These are phyloP conservation scores for Aspergillus chevalieri DNA, from an alignment of 2,329 filamentous ascomycete genomes.

Conservation along the genomic window DNA sequence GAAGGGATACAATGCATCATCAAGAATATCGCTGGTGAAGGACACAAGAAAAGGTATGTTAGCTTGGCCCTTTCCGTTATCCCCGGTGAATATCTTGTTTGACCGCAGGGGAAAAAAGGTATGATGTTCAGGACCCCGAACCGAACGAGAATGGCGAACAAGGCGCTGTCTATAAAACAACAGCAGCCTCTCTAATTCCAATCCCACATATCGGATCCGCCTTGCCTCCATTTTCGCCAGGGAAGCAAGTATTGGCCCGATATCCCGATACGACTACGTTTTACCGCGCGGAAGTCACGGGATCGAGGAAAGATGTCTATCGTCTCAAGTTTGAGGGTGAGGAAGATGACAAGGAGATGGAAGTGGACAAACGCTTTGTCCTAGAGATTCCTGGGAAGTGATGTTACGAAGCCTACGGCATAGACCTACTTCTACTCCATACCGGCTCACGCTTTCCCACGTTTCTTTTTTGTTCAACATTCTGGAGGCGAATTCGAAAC, in stretches of 20 bases:
- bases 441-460: background rate
- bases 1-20: slow-evolving; percentile 69
- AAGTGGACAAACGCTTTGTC: slow-evolving; percentile 69
- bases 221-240: slow-evolving; percentile 56
- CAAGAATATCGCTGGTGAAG: slow-evolving; percentile 66
- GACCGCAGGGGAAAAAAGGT: slow-evolving; percentile 39
- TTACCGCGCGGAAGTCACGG: slow-evolving; percentile 76
- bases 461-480: background rate
- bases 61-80: background rate
- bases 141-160: slow-evolving; percentile 64
- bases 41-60: slow-evolving; percentile 56
- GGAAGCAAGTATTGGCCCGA: slow-evolving; percentile 68
- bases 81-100: background rate
- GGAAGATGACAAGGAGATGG: slow-evolving; percentile 65
- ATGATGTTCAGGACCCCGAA: slow-evolving; percentile 74
- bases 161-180: slow-evolving; percentile 58
- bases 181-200: slow-evolving; percentile 68
- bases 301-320: slow-evolving; percentile 50
- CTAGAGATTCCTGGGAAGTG: slow-evolving; percentile 60
- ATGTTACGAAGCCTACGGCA: slow-evolving; percentile 1
- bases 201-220: slow-evolving; percentile 59
- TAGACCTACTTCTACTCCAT: background rate
- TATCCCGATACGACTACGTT: slow-evolving; percentile 83
- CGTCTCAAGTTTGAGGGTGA: slow-evolving; percentile 71
- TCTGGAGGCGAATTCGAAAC: too few species aligned